Conservation (phyloP, 306 rosid genomes). For the Medicago ruthenica region DNA sequence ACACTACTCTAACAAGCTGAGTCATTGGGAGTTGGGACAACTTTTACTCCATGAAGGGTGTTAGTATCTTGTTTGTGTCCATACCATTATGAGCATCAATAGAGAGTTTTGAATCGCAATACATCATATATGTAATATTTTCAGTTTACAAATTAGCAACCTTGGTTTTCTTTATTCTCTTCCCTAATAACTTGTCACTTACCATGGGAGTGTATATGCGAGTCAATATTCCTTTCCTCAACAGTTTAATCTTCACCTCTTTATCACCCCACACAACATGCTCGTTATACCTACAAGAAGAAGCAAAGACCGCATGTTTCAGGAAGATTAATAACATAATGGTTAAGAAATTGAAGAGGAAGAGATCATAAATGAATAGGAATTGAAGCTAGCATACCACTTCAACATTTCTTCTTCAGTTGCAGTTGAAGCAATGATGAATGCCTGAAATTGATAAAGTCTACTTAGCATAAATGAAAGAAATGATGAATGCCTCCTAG, state of each 20-base stretch:
- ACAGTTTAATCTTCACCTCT: slow-evolving; percentile 73
- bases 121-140: slow-evolving; percentile 5
- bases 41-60: no score
- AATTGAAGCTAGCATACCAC: slow-evolving; percentile 61
- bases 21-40: background rate
- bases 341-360: background rate
- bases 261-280: slow-evolving; percentile 97
- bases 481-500: slow-evolving; percentile 89
- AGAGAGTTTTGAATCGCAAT: background rate
- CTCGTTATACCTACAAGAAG: slow-evolving; percentile 73
- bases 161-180: background rate
- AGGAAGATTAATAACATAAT: slow-evolving; percentile 14
- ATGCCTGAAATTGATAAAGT: slow-evolving; percentile 71
- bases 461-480: slow-evolving; percentile 46
- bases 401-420: slow-evolving; percentile 83
- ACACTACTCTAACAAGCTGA: background rate
- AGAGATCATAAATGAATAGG: slow-evolving; percentile 3
- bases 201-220: slow-evolving; percentile 92
- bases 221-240: slow-evolving; percentile 91
- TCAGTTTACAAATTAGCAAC: background rate
- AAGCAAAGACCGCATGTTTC: slow-evolving; percentile 35
- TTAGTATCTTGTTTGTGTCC: background rate
- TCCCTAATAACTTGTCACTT: slow-evolving; percentile 42
- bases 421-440: slow-evolving; percentile 94
- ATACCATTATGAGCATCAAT: background rate